A percentile compares a stretch with the other conserved stretches of the same genome.
These are phyloP conservation scores for Aspergillus floridensis DNA, from an alignment of 2,329 filamentous ascomycete genomes.

Conservation along the genomic window DNA sequence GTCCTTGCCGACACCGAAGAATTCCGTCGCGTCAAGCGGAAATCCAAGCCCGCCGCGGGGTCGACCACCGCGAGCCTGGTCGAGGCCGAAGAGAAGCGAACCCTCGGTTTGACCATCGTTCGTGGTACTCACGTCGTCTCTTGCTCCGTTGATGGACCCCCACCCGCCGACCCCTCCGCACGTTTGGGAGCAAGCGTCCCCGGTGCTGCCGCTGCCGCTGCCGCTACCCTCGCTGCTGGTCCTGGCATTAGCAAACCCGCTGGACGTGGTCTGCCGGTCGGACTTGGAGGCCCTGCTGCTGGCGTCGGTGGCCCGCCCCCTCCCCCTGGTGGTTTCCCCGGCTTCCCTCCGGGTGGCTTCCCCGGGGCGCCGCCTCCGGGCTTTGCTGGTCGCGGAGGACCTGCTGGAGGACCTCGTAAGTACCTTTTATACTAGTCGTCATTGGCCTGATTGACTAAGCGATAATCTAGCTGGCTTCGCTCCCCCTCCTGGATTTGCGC, in stretches of 20 bases:
- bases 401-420: slow-evolving; percentile 52
- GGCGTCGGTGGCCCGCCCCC: slow-evolving; percentile 79
- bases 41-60: slow-evolving; percentile 64
- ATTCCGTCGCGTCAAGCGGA: slow-evolving; percentile 87
- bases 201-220: slow-evolving; percentile 49
- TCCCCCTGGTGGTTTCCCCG: slow-evolving; percentile 56
- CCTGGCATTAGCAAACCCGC: slow-evolving; percentile 89
- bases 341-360: slow-evolving; percentile 53
- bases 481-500: slow-evolving; percentile 49
- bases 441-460: background rate
- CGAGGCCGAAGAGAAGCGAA: slow-evolving; percentile 94
- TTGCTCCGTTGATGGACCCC: slow-evolving; percentile 90
- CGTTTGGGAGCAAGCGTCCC: slow-evolving; percentile 76
- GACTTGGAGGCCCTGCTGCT: slow-evolving; percentile 82
- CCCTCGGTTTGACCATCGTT: slow-evolving; percentile 90
- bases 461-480: slow-evolving; percentile 43
- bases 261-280: slow-evolving; percentile 78
- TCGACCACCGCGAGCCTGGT: slow-evolving; percentile 64
- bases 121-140: slow-evolving; percentile 94
- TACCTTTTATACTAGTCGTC: slow-evolving; percentile 14
- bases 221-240: slow-evolving; percentile 73
- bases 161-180: slow-evolving; percentile 87
- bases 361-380: slow-evolving; percentile 52
- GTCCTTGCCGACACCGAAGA: slow-evolving; percentile 98
- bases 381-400: slow-evolving; percentile 53